phyloP scores from a whole-genome alignment of 768 basidiomycete species.

The Rhizopogon salebrosus region DNA sequence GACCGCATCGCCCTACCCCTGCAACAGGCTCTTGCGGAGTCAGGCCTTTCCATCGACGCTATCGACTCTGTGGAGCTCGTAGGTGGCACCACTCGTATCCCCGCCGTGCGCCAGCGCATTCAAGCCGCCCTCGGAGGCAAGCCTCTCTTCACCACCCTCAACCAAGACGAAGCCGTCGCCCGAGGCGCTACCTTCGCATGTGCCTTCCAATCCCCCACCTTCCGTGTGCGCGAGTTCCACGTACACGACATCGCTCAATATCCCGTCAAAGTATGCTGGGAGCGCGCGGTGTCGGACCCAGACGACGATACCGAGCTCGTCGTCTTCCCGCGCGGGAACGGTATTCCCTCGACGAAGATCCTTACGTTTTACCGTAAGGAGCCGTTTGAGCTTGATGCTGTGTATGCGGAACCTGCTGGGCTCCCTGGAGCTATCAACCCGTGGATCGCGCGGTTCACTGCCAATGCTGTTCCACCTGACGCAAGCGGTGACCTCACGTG shows the following conservation, averaged over 20 bases:
- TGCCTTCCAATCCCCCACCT: conserved; percentile 94
- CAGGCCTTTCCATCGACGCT: conserved; percentile 76
- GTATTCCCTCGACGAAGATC: conserved; percentile 89
- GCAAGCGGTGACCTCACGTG: conserved; percentile 68
- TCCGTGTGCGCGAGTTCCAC: conserved; percentile 95
- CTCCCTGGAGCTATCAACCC: conserved; percentile 83
- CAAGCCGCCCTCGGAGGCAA: conserved; percentile 79
- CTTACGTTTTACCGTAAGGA: conserved; percentile 91
- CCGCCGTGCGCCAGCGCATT: conserved; percentile 86
- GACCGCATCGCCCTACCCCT: conserved; percentile 74
- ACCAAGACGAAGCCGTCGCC: conserved; percentile 96
- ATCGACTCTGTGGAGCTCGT: conserved; percentile 91
- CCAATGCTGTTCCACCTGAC: conserved; percentile 72
- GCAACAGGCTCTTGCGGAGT: conserved; percentile 72
- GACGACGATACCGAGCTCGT: conserved; percentile 89
- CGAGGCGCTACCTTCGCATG: conserved; percentile 97
- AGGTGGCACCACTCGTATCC: conserved; percentile 90
- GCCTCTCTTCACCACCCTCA: conserved; percentile 84
- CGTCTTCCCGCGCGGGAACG: conserved; percentile 84
- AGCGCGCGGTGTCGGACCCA: conserved; percentile 61
- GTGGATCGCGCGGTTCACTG: conserved; percentile 77
- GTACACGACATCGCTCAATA: conserved; percentile 82
- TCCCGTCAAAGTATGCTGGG: conserved; percentile 91
- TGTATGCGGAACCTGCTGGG: conserved; percentile 64
- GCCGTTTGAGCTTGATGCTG: conserved; percentile 82